phyloP scores from a whole-genome alignment of 2,329 filamentous ascomycete species.

The Leptoxyphium fumago region DNA sequence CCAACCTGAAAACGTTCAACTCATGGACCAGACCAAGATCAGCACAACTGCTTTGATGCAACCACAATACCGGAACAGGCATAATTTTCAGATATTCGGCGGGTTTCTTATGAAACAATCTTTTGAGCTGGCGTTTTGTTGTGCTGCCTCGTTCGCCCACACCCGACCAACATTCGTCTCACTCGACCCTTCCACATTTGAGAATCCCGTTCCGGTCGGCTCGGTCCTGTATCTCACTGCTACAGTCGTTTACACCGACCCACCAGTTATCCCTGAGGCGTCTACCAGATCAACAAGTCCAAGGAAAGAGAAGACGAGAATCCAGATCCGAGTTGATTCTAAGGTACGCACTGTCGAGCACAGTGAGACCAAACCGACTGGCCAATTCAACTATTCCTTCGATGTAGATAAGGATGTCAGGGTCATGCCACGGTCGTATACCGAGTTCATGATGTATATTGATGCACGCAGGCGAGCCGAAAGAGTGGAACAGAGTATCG shows the following conservation, averaged over 20 bases:
- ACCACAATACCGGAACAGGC: slow-evolving; percentile 53
- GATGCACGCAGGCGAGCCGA: slow-evolving; percentile 43
- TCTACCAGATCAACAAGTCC: not conserved
- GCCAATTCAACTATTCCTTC: slow-evolving; percentile 66
- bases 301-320: slow-evolving; percentile 35
- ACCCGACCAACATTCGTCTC: slow-evolving; percentile 56
- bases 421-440: slow-evolving; percentile 50
- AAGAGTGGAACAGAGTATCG: slow-evolving; percentile 32
- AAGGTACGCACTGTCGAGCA: slow-evolving; percentile 61
- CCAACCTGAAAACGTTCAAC: slow-evolving; percentile 43
- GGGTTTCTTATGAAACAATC: slow-evolving; percentile 61
- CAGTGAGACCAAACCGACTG: slow-evolving; percentile 50
- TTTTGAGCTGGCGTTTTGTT: slow-evolving; percentile 64
- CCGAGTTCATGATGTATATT: slow-evolving; percentile 51
- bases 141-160: slow-evolving; percentile 55
- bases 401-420: slow-evolving; percentile 48
- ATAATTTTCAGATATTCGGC: slow-evolving; percentile 68
- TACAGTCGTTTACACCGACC: slow-evolving; percentile 57
- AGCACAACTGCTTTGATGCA: slow-evolving; percentile 61
- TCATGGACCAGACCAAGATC: slow-evolving; percentile 49
- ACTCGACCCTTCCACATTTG: slow-evolving; percentile 59
- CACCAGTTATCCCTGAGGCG: slow-evolving; percentile 29
- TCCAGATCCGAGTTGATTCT: slow-evolving; percentile 57
- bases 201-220: slow-evolving; percentile 61
- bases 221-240: slow-evolving; percentile 61